phyloP scores from a whole-genome alignment of 1,284 basidiomycete genomes.

The Agroathelia rolfsii region DNA sequence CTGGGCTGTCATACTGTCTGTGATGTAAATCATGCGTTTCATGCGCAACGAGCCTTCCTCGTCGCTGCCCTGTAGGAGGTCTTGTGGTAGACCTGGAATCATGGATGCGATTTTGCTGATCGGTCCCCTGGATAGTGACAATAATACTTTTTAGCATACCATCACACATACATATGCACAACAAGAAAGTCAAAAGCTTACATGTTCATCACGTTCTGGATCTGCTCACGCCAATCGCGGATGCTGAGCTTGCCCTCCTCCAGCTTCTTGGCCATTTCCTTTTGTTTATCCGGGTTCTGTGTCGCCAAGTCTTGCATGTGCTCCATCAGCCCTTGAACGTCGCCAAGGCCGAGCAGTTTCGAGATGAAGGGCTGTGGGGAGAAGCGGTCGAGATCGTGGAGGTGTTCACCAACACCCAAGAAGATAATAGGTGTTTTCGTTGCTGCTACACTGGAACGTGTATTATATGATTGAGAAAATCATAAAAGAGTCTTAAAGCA shows the following conservation, averaged over 20 bases:
- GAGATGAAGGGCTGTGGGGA: constrained; percentile 96
- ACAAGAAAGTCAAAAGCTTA: constrained; percentile 27
- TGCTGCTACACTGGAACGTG: constrained; percentile 76
- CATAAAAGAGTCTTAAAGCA: constrained; percentile 3
- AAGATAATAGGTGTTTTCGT: constrained; percentile 99
- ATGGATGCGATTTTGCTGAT: constrained; percentile 97
- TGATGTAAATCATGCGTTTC: constrained; percentile 99
- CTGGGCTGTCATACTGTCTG: constrained; percentile 89
- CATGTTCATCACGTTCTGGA: constrained; percentile 98
- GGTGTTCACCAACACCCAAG: constrained; percentile 94
- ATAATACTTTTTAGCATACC: constrained; percentile 2
- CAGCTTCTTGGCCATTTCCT: constrained; percentile 97
- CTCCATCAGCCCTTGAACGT: constrained; percentile 95
- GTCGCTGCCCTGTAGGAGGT: constrained; percentile 82
- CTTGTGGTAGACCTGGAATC: constrained; percentile 93
- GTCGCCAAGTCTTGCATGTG: constrained; percentile 93
- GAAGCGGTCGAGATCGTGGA: constrained; percentile 94
- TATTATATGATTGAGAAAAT: constrained; percentile 11
- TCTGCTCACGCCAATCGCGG: constrained; percentile 96
- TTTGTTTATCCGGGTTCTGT: constrained; percentile 92
- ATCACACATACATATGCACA: constrained; percentile 5
- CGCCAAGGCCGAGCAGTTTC: constrained; percentile 91
- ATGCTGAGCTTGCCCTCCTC: constrained; percentile 96
- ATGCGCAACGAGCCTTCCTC: constrained; percentile 87
- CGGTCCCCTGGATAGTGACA: constrained; percentile 70